phyloP scores from a whole-genome alignment of 2,329 filamentous ascomycete species.

The Rachicladosporium sp. region DNA sequence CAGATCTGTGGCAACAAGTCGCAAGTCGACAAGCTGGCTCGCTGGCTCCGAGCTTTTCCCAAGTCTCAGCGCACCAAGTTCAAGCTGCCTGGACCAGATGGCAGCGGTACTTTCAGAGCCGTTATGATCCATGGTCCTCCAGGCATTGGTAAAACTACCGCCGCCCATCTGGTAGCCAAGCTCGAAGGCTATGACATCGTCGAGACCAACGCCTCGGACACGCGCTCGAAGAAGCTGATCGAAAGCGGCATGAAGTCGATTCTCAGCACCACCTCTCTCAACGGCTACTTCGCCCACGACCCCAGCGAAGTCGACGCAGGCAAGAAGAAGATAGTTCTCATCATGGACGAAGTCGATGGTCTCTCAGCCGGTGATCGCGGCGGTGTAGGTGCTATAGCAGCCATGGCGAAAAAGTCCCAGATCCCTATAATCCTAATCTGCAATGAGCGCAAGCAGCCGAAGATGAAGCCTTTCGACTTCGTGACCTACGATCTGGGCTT shows the following conservation, averaged over 20 bases:
- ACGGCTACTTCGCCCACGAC: constrained; percentile 79
- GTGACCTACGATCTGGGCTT: constrained; percentile 78
- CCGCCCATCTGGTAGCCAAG: constrained; percentile 86
- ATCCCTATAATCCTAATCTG: constrained; percentile 95
- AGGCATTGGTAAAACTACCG: constrained; percentile 94
- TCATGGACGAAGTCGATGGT: constrained; percentile 98
- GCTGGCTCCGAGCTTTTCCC: constrained; percentile 74
- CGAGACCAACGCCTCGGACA: constrained; percentile 92
- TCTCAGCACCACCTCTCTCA: constrained; percentile 82
- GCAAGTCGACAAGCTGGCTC: constrained; percentile 77
- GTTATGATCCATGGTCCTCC: constrained; percentile 92
- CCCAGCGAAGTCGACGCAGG: constrained; percentile 64
- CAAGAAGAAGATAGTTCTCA: constrained; percentile 88
- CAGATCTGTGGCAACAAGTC: constrained; percentile 95
- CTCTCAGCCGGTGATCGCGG: constrained; percentile 97
- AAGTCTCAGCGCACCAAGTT: constrained; percentile 71
- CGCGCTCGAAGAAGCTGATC: constrained; percentile 88
- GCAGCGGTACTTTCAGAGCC: constrained; percentile 70
- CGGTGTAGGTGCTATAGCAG: constrained; percentile 85
- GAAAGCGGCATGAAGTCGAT: constrained; percentile 81
- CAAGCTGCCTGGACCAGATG: constrained; percentile 70
- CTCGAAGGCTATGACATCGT: constrained; percentile 87
- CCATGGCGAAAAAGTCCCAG: constrained; percentile 88
- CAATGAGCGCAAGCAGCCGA: constrained; percentile 82
- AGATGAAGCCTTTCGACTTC: constrained; percentile 96